Conservation (phyloP, 208 protist species). For the Trypanosoma rangeli region DNA sequence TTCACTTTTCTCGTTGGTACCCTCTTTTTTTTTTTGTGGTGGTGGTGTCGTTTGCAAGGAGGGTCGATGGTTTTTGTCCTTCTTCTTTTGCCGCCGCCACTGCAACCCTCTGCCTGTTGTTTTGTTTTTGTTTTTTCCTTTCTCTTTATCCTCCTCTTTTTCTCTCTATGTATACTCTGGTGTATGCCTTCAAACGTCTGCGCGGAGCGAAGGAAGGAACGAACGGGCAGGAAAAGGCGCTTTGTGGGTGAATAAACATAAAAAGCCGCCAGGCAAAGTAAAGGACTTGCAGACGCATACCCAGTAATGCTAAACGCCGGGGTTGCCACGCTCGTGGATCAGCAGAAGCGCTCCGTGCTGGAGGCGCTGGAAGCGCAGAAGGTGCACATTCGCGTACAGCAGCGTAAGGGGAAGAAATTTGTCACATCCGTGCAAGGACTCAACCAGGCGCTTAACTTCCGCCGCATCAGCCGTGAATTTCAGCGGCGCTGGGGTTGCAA, state of each 20-base stretch:
- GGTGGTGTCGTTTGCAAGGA: too few species aligned
- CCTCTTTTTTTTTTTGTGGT: not conserved
- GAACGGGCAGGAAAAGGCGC: too few species aligned
- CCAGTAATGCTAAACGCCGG: slow-evolving; percentile 28
- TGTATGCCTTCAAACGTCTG: too few species aligned
- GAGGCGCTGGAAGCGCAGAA: slow-evolving; percentile 65
- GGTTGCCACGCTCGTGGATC: slow-evolving; percentile 40
- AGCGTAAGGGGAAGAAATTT: slow-evolving; percentile 95
- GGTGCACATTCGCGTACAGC: slow-evolving; percentile 97
- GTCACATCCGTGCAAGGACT: slow-evolving; percentile 96
- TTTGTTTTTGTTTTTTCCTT: slow-evolving; percentile 7
- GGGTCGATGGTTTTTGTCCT: too few species aligned
- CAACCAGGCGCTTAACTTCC: slow-evolving; percentile 91
- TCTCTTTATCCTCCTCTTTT: slow-evolving; percentile 17
- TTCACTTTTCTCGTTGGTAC: not conserved
- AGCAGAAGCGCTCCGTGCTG: slow-evolving; percentile 66
- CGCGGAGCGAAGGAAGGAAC: too few species aligned
- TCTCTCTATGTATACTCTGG: not conserved
- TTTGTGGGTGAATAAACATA: not conserved
- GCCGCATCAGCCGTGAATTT: slow-evolving; percentile 91
- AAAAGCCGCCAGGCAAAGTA: not conserved
- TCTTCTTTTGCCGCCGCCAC: too few species aligned
- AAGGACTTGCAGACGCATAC: not conserved
- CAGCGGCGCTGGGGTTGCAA: slow-evolving; percentile 94
- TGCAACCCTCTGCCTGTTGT: too few species aligned